Conservation (phyloP, 148 eudicot genomes). For the Cornus suecica region DNA sequence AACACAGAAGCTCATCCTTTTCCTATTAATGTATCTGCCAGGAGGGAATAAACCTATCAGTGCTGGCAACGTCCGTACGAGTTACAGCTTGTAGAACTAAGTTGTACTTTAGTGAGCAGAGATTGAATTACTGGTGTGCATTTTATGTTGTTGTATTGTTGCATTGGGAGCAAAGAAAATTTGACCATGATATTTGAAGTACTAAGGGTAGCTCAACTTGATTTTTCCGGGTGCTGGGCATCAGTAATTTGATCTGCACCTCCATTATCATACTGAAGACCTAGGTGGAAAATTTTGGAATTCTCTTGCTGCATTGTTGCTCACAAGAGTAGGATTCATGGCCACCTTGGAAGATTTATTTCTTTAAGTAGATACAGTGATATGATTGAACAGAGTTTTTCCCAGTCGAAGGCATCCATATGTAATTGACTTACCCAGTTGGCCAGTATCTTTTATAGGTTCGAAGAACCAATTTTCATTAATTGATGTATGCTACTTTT, state of each 20-base stretch:
- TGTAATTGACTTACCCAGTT: conserved; percentile 9
- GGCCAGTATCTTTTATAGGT: not conserved
- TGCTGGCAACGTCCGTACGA: not conserved
- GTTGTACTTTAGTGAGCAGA: not conserved
- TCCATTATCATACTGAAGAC: not conserved
- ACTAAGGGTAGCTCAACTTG: not conserved
- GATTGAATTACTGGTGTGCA: not conserved
- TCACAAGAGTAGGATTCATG: not conserved
- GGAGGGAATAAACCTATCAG: conserved; percentile 22
- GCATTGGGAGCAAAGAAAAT: conserved; percentile 3
- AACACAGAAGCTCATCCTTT: conserved; percentile 97
- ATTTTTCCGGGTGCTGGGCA: conserved; percentile 4
- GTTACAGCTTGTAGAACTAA: not conserved
- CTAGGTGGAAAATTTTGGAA: not conserved
- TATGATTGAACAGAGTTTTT: not conserved
- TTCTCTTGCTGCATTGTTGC: not conserved
- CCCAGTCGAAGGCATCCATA: not conserved
- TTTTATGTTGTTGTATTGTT: not conserved
- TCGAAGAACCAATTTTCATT: conserved; percentile 4
- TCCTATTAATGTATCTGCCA: conserved; percentile 43
- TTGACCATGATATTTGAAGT: conserved; percentile 13
- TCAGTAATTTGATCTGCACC: not conserved
- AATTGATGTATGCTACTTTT: conserved; percentile 12
- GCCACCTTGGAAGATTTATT: conserved; percentile 1
- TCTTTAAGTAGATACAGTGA: not conserved